Evolutionary conservation across 2,329 filamentous ascomycete species (phyloP).

Genomic region (Huntiella savannae): DNA sequence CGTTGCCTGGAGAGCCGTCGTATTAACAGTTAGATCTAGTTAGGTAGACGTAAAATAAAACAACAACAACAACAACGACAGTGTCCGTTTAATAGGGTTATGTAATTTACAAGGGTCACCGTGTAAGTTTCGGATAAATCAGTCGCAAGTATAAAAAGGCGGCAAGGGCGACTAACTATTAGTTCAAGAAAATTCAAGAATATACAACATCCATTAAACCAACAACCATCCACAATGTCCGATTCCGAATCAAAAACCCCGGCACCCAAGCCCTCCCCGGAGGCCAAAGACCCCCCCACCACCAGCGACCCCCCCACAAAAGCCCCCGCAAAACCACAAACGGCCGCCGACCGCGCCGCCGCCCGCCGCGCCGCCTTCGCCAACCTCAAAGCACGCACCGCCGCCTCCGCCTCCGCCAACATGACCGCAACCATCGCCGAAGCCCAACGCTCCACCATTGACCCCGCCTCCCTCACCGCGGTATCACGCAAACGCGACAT

Average conservation of each 20-base stretch:
- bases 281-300: constrained; percentile 6
- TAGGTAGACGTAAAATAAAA: too few relatives aligned
- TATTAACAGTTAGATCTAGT: too few relatives aligned
- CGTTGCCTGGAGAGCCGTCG: too few relatives aligned
- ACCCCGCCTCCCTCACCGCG: constrained; percentile 57
- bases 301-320: constrained; percentile 1
- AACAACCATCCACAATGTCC: constrained; percentile 7
- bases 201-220: background rate
- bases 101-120: too few relatives aligned
- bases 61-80: too few relatives aligned
- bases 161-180: too few relatives aligned
- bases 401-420: constrained; percentile 54
- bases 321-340: constrained; percentile 10
- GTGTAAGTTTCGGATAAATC: too few relatives aligned
- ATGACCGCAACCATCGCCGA: constrained; percentile 70
- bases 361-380: constrained; percentile 71
- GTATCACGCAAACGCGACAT: constrained; percentile 75
- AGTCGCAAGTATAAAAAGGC: too few relatives aligned
- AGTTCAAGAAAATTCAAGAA: too few relatives aligned
- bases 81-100: too few relatives aligned
- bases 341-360: constrained; percentile 28
- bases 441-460: constrained; percentile 57
- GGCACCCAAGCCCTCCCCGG: background rate
- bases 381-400: constrained; percentile 63
- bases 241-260: constrained; percentile 2